Conservation (phyloP, 1,139 yeast species). For the Zygoascus hellenicus region DNA sequence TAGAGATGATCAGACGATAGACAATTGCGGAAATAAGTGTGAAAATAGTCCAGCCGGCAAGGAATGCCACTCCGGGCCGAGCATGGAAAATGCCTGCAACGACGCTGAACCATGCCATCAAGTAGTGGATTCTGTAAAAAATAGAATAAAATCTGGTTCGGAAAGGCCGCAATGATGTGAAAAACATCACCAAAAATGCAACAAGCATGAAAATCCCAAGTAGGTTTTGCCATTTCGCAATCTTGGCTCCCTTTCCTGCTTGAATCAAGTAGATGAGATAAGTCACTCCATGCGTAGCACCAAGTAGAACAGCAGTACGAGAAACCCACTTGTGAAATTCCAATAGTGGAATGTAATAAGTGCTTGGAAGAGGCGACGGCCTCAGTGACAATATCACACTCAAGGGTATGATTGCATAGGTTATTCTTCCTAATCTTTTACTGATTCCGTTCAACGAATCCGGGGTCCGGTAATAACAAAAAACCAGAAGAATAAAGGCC, state of each 20-base stretch:
- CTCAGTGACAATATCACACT: conserved; percentile 55
- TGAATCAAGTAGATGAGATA: conserved; percentile 45
- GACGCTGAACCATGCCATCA: conserved; percentile 60
- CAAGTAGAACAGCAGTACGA: conserved; percentile 51
- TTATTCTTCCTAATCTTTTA: conserved; percentile 47
- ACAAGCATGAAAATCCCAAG: conserved; percentile 54
- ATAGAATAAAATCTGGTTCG: conserved; percentile 49
- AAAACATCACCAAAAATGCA: conserved; percentile 40
- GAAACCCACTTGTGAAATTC: conserved; percentile 78
- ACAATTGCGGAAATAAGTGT: conserved; percentile 44
- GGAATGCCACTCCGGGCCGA: conserved; percentile 60
- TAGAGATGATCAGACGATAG: conserved; percentile 30
- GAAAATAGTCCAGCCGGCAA: conserved; percentile 43
- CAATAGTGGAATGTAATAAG: conserved; percentile 52
- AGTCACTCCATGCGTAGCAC: conserved; percentile 53
- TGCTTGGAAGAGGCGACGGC: conserved; percentile 53
- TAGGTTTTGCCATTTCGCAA: conserved; percentile 46
- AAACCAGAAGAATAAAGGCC: conserved; percentile 30
- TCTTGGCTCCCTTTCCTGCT: conserved; percentile 37
- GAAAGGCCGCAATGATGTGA: conserved; percentile 53
- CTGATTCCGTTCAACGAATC: conserved; percentile 22
- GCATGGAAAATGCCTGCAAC: conserved; percentile 63
- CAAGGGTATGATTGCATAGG: conserved; percentile 62
- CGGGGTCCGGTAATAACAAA: conserved; percentile 15
- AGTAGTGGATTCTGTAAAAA: conserved; percentile 65